These are phyloP conservation scores for Wickerhamomyces rabaulensis DNA, from an alignment of 805 yeast genomes.

Conservation along the genomic window DNA sequence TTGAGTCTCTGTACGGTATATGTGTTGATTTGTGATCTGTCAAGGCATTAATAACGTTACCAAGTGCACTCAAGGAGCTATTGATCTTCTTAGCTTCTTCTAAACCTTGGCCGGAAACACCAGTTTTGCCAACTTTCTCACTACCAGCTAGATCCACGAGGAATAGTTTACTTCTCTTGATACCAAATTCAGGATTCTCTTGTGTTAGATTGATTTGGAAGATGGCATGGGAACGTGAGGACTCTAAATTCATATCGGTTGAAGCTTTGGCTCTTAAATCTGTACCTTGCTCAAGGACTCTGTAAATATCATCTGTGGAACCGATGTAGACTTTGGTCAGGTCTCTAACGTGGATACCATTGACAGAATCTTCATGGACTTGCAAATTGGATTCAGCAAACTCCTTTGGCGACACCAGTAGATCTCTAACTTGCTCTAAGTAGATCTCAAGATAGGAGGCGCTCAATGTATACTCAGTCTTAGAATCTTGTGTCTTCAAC, in stretches of 20 bases:
- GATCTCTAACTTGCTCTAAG: constrained; percentile 70
- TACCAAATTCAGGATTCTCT: constrained; percentile 49
- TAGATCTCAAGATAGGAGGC: constrained; percentile 79
- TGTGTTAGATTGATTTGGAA: constrained; percentile 67
- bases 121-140: constrained; percentile 73
- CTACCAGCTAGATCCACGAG: constrained; percentile 86
- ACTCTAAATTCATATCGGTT: constrained; percentile 67
- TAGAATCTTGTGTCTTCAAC: constrained; percentile 39
- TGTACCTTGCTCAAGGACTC: constrained; percentile 55
- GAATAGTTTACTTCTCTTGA: constrained; percentile 59
- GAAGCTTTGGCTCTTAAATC: constrained; percentile 49
- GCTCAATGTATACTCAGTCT: constrained; percentile 53
- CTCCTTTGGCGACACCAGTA: constrained; percentile 39
- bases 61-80: constrained; percentile 69
- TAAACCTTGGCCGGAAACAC: constrained; percentile 66
- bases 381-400: constrained; percentile 26
- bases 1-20: constrained; percentile 73
- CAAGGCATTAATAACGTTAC: constrained; percentile 74
- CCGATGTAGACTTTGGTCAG: constrained; percentile 58
- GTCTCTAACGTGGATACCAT: constrained; percentile 71
- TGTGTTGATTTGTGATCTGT: constrained; percentile 64
- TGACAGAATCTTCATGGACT: constrained; percentile 58
- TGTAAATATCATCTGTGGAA: constrained; percentile 51
- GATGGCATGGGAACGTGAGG: constrained; percentile 79
- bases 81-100: constrained; percentile 87